These are phyloP conservation scores for Zygotorulaspora mrakii DNA, from an alignment of 1,139 yeast genomes.

Conservation along the genomic window DNA sequence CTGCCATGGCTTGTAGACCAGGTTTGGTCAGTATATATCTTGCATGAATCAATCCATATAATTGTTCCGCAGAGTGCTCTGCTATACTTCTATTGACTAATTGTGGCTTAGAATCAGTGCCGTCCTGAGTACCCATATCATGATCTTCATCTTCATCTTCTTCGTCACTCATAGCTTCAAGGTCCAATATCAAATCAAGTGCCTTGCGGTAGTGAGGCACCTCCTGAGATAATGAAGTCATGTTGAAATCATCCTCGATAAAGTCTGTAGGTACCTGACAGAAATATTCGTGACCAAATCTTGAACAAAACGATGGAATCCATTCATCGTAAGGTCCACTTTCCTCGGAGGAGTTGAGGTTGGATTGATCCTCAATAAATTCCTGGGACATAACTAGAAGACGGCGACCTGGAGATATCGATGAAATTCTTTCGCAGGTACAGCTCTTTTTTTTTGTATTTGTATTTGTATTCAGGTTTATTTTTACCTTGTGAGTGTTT, in stretches of 20 bases:
- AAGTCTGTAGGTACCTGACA: slow-evolving; percentile 91
- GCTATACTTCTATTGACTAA: slow-evolving; percentile 54
- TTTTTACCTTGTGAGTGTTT: not conserved
- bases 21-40: slow-evolving; percentile 83
- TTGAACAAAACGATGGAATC: slow-evolving; percentile 84
- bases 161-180: slow-evolving; percentile 61
- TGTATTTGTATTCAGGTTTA: not conserved
- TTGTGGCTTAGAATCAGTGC: slow-evolving; percentile 26
- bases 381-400: slow-evolving; percentile 27
- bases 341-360: slow-evolving; percentile 26
- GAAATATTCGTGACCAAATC: slow-evolving; percentile 88
- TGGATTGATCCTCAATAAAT: slow-evolving; percentile 24
- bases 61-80: slow-evolving; percentile 84
- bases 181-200: slow-evolving; percentile 81
- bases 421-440: no score
- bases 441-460: no score
- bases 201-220: slow-evolving; percentile 94
- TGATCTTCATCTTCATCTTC: slow-evolving; percentile 29
- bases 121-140: slow-evolving; percentile 17
- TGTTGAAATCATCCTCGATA: slow-evolving; percentile 92
- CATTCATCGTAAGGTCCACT: slow-evolving; percentile 57
- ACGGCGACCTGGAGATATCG: no score
- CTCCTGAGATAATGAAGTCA: slow-evolving; percentile 80
- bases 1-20: slow-evolving; percentile 94
- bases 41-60: slow-evolving; percentile 93